A percentile compares a stretch with the other conserved stretches of the same genome.
phyloP scores from a whole-genome alignment of 345 rosid species.

The Rhizophora mangle region DNA sequence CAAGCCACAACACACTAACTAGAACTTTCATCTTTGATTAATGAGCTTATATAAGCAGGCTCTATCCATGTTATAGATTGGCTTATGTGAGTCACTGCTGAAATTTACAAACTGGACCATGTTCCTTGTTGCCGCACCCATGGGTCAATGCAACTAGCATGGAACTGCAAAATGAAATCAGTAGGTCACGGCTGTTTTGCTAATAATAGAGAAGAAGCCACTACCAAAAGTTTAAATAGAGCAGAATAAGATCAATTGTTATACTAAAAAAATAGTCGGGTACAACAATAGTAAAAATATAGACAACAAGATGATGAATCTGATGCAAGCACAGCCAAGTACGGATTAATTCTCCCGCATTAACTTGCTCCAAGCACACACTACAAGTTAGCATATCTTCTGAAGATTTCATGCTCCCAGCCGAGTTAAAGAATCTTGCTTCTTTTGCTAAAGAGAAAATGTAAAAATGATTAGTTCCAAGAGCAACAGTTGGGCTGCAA shows the following conservation, averaged over 20 bases:
- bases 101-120: conserved; percentile 72
- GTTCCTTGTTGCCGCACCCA: conserved; percentile 84
- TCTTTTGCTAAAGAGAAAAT: conserved; percentile 38
- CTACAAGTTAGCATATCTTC: conserved; percentile 72
- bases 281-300: too few relatives aligned
- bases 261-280: too few relatives aligned
- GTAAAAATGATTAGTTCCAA: neutral
- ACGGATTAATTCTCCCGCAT: conserved; percentile 56
- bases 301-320: conserved; percentile 31
- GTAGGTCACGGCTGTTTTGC: neutral
- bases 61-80: too few relatives aligned
- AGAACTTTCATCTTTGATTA: conserved; percentile 9
- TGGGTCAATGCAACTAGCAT: conserved; percentile 72
- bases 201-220: too few relatives aligned
- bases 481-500: too few relatives aligned
- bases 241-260: too few relatives aligned
- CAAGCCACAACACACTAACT: neutral
- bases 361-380: conserved; percentile 83
- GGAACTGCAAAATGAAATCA: conserved; percentile 51
- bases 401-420: conserved; percentile 36
- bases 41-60: neutral
- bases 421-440: conserved; percentile 40
- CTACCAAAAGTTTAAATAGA: too few relatives aligned
- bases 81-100: neutral
- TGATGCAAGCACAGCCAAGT: conserved; percentile 77